Conservation (phyloP, 352 stramenopile genomes). For the Phytopythium montanum region DNA sequence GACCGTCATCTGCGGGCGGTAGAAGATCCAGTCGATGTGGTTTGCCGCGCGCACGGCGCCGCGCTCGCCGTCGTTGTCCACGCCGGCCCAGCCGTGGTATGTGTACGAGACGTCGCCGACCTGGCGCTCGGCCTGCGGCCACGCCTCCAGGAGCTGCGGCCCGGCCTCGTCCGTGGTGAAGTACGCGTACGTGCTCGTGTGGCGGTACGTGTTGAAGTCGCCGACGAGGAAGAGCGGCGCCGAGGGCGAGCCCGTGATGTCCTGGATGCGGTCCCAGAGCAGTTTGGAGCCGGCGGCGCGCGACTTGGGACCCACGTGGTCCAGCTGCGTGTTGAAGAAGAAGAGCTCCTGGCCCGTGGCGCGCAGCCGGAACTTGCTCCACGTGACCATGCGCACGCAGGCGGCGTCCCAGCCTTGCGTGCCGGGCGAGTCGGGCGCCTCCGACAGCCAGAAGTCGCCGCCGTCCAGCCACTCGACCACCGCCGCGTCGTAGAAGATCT, state of each 20-base stretch:
- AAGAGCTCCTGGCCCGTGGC: constrained; percentile 65
- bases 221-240: constrained; percentile 75
- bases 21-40: constrained; percentile 91
- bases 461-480: constrained; percentile 51
- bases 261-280: constrained; percentile 62
- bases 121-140: constrained; percentile 56
- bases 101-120: constrained; percentile 82
- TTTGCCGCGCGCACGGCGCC: constrained; percentile 60
- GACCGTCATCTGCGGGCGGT: constrained; percentile 72
- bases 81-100: constrained; percentile 85
- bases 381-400: constrained; percentile 70
- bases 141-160: constrained; percentile 66
- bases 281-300: constrained; percentile 50
- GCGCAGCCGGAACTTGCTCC: constrained; percentile 60
- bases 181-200: constrained; percentile 79
- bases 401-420: constrained; percentile 63
- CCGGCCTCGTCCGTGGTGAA: constrained; percentile 62
- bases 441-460: constrained; percentile 78
- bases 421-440: constrained; percentile 48
- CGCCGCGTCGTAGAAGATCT: constrained; percentile 74
- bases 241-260: constrained; percentile 34
- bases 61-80: constrained; percentile 78
- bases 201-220: constrained; percentile 86
- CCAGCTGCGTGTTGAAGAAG: constrained; percentile 78
- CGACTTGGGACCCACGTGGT: constrained; percentile 55